phyloP scores from a whole-genome alignment of 805 yeast species.

The Huiozyma naganishii region DNA sequence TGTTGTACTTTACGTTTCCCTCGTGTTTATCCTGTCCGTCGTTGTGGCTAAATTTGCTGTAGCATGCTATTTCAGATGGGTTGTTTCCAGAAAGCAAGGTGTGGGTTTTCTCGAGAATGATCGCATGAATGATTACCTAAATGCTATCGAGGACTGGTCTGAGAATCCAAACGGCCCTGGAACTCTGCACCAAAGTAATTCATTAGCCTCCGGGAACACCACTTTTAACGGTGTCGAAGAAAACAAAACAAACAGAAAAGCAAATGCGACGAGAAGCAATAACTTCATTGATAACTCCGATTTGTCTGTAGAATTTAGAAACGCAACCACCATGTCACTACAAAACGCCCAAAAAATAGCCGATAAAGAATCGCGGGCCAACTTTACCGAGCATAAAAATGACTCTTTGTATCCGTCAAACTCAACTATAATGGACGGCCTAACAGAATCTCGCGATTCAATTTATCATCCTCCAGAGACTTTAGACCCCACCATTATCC shows the following conservation, averaged over 20 bases:
- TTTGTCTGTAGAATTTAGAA: slow-evolving; percentile 5
- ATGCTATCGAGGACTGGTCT: slow-evolving; percentile 78
- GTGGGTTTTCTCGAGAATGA: slow-evolving; percentile 52
- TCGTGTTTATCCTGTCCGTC: slow-evolving; percentile 75
- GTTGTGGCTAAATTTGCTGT: slow-evolving; percentile 67
- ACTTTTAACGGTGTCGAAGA: slow-evolving; percentile 1
- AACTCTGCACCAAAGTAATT: not conserved
- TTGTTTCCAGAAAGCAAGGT: slow-evolving; percentile 69
- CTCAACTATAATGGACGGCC: slow-evolving; percentile 9
- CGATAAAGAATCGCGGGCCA: not conserved
- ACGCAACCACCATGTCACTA: slow-evolving; percentile 50
- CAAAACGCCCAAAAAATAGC: slow-evolving; percentile 35
- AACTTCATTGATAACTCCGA: slow-evolving; percentile 20
- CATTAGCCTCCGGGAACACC: slow-evolving; percentile 19
- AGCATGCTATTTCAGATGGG: slow-evolving; percentile 88
- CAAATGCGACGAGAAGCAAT: not conserved
- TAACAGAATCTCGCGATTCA: slow-evolving; percentile 1
- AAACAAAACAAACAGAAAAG: not conserved
- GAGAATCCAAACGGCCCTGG: slow-evolving; percentile 41
- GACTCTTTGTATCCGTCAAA: slow-evolving; percentile 7
- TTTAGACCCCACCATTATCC: slow-evolving; percentile 48
- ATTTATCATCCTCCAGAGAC: slow-evolving; percentile 23
- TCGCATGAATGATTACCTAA: slow-evolving; percentile 50
- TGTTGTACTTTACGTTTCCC: slow-evolving; percentile 68
- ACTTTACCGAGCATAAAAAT: slow-evolving; percentile 3